Percentiles rank a stretch among this genome's conserved stretches.
Conservation (phyloP, 2,329 filamentous ascomycete species). For the Fusarium oxysporum region DNA sequence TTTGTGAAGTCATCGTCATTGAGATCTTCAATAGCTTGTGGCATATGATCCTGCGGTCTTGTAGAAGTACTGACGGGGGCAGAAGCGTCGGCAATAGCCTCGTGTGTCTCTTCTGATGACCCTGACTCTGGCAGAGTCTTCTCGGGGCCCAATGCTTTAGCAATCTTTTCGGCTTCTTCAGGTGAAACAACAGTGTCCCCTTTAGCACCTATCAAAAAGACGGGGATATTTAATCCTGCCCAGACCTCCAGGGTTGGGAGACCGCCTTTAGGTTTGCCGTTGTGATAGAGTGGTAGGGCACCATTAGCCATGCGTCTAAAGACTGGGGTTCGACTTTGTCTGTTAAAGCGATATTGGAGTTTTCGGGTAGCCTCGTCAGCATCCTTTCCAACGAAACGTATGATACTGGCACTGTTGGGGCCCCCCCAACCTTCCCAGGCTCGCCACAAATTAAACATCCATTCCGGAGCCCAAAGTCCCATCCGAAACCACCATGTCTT, state of each 20-base stretch:
- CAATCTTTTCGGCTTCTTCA: constrained; percentile 76
- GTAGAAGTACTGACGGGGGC: constrained; percentile 58
- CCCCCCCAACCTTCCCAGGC: constrained; percentile 84
- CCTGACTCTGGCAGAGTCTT: constrained; percentile 23
- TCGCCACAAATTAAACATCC: constrained; percentile 81
- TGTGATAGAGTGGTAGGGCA: constrained; percentile 69
- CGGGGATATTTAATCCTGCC: constrained; percentile 76
- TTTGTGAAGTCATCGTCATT: constrained; percentile 45
- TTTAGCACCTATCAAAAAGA: constrained; percentile 83
- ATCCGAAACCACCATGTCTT: constrained; percentile 59
- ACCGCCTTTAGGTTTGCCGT: constrained; percentile 67
- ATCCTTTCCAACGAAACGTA: constrained; percentile 76
- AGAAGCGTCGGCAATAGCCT: constrained; percentile 58
- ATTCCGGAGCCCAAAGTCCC: constrained; percentile 75
- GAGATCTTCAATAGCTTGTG: constrained; percentile 51
- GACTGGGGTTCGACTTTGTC: constrained; percentile 83
- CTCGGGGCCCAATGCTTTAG: constrained; percentile 50
- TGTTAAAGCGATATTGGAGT: constrained; percentile 80
- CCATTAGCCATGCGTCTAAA: constrained; percentile 86
- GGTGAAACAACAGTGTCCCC: constrained; percentile 81
- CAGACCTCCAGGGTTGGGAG: constrained; percentile 78
- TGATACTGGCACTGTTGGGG: constrained; percentile 79
- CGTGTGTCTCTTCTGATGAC: constrained; percentile 44
- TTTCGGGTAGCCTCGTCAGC: constrained; percentile 74
- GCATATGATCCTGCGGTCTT: constrained; percentile 47